Conservation (phyloP, 345 rosid genomes). For the Sonneratia alba region DNA sequence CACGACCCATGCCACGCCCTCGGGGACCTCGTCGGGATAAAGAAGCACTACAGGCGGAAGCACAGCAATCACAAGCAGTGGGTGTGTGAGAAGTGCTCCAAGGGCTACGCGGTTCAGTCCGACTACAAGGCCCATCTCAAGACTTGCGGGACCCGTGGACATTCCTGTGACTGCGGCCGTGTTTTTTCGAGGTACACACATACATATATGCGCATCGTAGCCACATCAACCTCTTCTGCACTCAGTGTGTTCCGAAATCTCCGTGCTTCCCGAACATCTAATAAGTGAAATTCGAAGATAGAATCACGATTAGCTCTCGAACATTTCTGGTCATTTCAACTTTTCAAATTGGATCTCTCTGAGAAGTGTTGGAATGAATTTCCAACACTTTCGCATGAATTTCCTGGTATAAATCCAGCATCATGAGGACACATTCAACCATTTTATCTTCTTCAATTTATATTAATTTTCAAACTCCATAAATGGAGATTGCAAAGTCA, state of each 20-base stretch:
- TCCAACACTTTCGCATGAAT: background rate
- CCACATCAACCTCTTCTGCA: background rate
- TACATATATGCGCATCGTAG: background rate
- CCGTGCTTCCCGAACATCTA: background rate
- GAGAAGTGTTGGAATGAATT: background rate
- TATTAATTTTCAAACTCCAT: background rate
- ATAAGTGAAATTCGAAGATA: too few species aligned
- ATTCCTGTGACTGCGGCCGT: slow-evolving; percentile 95
- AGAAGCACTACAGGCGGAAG: slow-evolving; percentile 84
- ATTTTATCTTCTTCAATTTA: background rate
- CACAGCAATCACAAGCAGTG: slow-evolving; percentile 90
- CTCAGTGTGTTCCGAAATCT: too few species aligned
- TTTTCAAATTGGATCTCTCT: background rate
- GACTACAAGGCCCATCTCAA: slow-evolving; percentile 97
- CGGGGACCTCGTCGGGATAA: slow-evolving; percentile 94
- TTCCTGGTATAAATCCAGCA: background rate
- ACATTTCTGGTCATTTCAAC: background rate
- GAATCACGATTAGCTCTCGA: background rate
- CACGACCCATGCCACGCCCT: slow-evolving; percentile 89
- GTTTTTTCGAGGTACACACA: slow-evolving; percentile 74
- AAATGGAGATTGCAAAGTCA: background rate
- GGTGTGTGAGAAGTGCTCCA: slow-evolving; percentile 90
- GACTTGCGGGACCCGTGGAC: slow-evolving; percentile 97
- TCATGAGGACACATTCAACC: background rate
- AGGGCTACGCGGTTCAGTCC: slow-evolving; percentile 93